phyloP scores from a whole-genome alignment of 352 stramenopile species.

The Aphanomyces cochlioides region DNA sequence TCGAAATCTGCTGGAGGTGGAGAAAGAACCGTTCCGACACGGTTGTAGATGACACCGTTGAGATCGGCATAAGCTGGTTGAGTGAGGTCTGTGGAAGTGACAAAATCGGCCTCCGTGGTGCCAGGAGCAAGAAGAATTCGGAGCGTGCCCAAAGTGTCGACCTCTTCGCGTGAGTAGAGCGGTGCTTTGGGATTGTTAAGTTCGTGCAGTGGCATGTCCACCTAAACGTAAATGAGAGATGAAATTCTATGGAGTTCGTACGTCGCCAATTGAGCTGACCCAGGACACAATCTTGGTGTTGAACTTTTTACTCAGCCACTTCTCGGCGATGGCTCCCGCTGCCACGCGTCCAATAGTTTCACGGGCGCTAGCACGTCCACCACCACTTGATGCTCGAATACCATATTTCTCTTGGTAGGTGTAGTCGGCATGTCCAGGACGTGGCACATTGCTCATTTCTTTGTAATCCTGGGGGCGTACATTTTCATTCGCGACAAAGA shows the following conservation, averaged over 20 bases:
- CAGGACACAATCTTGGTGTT: conserved; percentile 85
- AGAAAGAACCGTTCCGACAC: conserved; percentile 58
- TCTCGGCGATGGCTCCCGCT: conserved; percentile 94
- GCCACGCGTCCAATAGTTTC: conserved; percentile 99
- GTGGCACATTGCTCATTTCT: conserved; percentile 91
- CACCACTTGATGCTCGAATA: conserved; percentile 94
- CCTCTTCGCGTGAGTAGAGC: conserved; percentile 75
- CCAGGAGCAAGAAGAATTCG: conserved; percentile 73
- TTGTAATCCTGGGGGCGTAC: conserved; percentile 96
- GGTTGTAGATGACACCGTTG: conserved; percentile 89
- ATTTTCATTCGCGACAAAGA: conserved; percentile 98
- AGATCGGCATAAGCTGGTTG: conserved; percentile 90
- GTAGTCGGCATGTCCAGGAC: conserved; percentile 96
- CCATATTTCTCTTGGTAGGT: conserved; percentile 99
- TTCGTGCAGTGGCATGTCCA: conserved; percentile 75
- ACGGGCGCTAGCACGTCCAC: conserved; percentile 92
- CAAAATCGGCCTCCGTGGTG: conserved; percentile 71
- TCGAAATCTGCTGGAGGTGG: conserved; percentile 50
- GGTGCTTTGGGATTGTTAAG: conserved; percentile 63
- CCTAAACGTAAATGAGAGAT: background rate
- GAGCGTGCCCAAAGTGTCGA: conserved; percentile 77
- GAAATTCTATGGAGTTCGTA: background rate
- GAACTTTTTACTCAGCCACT: conserved; percentile 92
- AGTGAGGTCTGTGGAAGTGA: conserved; percentile 51
- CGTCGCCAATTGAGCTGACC: conserved; percentile 81